These are phyloP conservation scores for Nicotiana noctiflora DNA, from an alignment of 257 asterid genomes.

Conservation along the genomic window DNA sequence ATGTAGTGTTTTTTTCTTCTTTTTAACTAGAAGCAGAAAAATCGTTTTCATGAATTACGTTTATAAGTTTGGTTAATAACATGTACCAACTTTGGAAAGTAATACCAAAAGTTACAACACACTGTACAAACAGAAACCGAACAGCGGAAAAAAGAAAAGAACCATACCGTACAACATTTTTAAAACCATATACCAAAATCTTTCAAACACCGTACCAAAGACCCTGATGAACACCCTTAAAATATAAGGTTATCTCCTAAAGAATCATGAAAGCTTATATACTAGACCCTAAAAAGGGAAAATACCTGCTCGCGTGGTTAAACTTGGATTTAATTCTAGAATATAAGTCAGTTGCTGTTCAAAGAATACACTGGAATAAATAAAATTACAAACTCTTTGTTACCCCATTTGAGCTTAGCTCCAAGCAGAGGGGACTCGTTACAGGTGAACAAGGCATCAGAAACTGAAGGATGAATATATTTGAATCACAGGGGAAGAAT, in stretches of 20 bases:
- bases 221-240: background rate
- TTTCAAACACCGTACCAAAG: too few species aligned
- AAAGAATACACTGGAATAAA: conserved; percentile 17
- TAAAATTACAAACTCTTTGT: conserved; percentile 5
- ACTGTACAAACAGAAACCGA: too few species aligned
- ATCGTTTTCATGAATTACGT: too few species aligned
- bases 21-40: too few species aligned
- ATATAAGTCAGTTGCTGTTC: conserved; percentile 3
- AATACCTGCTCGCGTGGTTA: background rate
- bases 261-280: background rate
- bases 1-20: too few species aligned
- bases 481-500: conserved; percentile 25
- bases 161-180: too few species aligned
- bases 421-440: conserved; percentile 15
- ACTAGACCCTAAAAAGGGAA: background rate
- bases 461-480: conserved; percentile 28
- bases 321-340: conserved; percentile 16
- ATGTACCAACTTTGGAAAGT: too few species aligned
- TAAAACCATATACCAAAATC: too few species aligned
- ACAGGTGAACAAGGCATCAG: conserved; percentile 16
- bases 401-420: conserved; percentile 9
- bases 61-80: too few species aligned
- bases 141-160: too few species aligned
- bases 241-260: background rate
- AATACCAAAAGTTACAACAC: too few species aligned